phyloP scores from a whole-genome alignment of 2,329 filamentous ascomycete species.

The Nothomitra cinnamomea region DNA sequence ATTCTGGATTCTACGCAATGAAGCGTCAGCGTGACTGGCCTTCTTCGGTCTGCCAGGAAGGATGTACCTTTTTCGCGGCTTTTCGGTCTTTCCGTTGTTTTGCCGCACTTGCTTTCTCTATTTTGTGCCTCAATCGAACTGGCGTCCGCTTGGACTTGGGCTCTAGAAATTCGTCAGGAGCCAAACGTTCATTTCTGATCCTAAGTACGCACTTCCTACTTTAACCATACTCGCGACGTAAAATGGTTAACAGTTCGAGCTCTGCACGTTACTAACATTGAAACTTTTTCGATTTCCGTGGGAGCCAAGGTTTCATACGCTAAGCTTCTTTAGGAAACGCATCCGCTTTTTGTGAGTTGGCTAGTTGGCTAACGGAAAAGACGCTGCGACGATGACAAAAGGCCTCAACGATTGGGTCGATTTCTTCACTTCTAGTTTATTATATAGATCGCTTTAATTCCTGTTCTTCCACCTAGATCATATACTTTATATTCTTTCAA shows the following conservation, averaged over 20 bases:
- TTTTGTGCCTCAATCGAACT: constrained; percentile 84
- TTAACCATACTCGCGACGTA: background rate
- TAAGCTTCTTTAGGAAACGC: background rate
- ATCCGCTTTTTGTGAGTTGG: too few species aligned
- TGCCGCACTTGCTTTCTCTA: constrained; percentile 75
- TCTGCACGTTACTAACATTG: background rate
- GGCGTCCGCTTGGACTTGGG: constrained; percentile 87
- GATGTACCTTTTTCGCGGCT: constrained; percentile 57
- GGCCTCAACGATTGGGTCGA: background rate
- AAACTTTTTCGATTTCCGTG: background rate
- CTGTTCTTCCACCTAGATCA: constrained; percentile 28
- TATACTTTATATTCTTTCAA: background rate
- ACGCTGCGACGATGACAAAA: background rate
- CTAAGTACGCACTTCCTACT: background rate
- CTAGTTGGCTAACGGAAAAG: too few species aligned
- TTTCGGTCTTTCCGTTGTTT: constrained; percentile 88
- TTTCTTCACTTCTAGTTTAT: constrained; percentile 21
- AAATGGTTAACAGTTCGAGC: background rate
- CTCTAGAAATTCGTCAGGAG: constrained; percentile 35
- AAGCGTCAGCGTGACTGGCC: constrained; percentile 12
- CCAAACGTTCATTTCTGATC: background rate
- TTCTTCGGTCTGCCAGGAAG: background rate
- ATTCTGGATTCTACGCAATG: constrained; percentile 61
- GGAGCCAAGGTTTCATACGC: background rate
- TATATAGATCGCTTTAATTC: constrained; percentile 11